Evolutionary conservation across 1,139 yeast species (phyloP), one percentile per base, ranked within the genome.

Genomic region (Pichia sp.): DNA sequence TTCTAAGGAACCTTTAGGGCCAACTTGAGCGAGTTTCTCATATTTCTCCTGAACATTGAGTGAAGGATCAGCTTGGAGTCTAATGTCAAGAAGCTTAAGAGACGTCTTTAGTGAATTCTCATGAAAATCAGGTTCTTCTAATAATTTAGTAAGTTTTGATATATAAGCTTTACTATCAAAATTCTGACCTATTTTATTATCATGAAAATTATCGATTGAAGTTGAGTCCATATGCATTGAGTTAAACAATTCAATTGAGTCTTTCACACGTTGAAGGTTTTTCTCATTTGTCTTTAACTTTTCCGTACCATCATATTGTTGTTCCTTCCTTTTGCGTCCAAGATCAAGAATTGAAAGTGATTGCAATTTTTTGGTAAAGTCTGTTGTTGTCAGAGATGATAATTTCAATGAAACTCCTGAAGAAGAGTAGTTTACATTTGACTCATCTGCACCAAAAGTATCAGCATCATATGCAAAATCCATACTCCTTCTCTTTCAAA

Each of bases 1-100:
- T 4, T 77, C 62, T 30, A 77, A 64, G 2, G 77, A 68, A 0
- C 86, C 85, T n/a, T 68, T 52, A 23, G 75, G 60, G 9, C 76
- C 80, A 0, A 83, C 69, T 34, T 72, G 71, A 10, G 75, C 69
- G 35, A 79, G 56, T 28, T 66, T 58, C 18, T 62, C 19, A 36
- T 42, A 19, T 33, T 30, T 28, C 19, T 19, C 11, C 6, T 35
- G 19, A 5, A 25, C 23, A 18, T 46, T 31, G 11, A 23, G 21
- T 4, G 20, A 17, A 7, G 41, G 23, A 12, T 39, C 43, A 4
- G 47, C 51, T 12, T 54, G 58, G 3, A 60, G 56, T 40, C 67
- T 68, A 18, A 63, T 60, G 40, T 79, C 79, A 20, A 79, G 55
- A 2, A 69, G 52, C 4, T 60, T 53, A 42, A 81, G 63, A 2